Base-by-base conservation (phyloP, 2,329 filamentous ascomycete genomes). In the Coleophoma cylindrospora region DNA sequence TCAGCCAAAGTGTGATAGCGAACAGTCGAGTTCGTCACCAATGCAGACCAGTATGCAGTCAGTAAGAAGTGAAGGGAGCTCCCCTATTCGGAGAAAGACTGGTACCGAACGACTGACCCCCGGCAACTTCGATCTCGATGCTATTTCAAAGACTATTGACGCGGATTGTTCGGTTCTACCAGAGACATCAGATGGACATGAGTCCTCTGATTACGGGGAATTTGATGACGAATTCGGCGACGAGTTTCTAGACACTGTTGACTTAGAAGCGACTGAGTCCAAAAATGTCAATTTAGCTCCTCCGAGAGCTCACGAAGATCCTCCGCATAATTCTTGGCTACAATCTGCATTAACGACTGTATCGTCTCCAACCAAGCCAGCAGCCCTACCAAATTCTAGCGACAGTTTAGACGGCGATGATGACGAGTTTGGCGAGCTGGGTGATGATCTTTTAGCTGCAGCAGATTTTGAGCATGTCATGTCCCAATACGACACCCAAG, bases 401-500 rank as follows among this genome's bases (percentile, higher is more conserved):
- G 40, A 14, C 7, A 38, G 38, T 17, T 10, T 48, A 12, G 54
- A 53, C 14, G 17, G 19, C n/a, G 49, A 50, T 13, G 53, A 73
- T 40, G 80, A 86, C 47, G 84, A 86, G 41, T 86, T 87, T 67
- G 84, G 77, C 43, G 84, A 88, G 54, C 59, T 80, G 46, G 84
- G 87, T 50, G 83, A 85, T 53, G 80, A 85, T 43, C 69, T 79
- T 7, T 76, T 81, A 57, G 74, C 70, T 14, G 73, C 69, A 4
- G 81, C 78, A 51, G 79, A 81, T 59, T 64, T 85, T 46, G 76
- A 83, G 54, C 73, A 80, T 48, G 70, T 83, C 37, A 72, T 78
- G 40, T 79, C 79, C 15, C 65, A 78, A 46, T 81, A 77, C 59
- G 78, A 82, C 53, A 68, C 63, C 10, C 68, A 72, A 37, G 48